Evolutionary conservation across 495 filamentous ascomycete species (phyloP).

Genomic region (Aspergillus carlsbadensis): DNA sequence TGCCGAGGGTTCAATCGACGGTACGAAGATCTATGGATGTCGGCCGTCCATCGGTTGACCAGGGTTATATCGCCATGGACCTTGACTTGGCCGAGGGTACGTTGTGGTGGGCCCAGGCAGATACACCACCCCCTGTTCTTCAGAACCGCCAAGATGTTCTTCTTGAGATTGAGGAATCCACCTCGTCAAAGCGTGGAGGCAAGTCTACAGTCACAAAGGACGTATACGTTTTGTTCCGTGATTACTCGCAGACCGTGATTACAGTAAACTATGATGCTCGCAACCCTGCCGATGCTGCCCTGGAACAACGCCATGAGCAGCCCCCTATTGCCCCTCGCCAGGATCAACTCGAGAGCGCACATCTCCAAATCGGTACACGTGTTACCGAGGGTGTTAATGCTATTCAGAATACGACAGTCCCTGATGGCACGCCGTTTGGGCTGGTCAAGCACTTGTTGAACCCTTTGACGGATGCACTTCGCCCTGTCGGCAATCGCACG

Average conservation of each 20-base stretch:
- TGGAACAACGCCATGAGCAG: constrained; percentile 85
- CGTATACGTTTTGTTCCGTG: constrained; percentile 82
- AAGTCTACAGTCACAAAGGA: constrained; percentile 72
- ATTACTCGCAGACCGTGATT: constrained; percentile 94
- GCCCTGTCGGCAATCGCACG: constrained; percentile 78
- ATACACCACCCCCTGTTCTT: constrained; percentile 72
- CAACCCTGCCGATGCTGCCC: constrained; percentile 64
- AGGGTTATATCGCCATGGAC: constrained; percentile 81
- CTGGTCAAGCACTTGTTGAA: constrained; percentile 76
- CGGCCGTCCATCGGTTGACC: constrained; percentile 63
- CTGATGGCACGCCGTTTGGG: constrained; percentile 75
- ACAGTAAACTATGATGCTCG: constrained; percentile 75
- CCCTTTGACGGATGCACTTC: constrained; percentile 69
- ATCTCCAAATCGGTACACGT: constrained; percentile 70
- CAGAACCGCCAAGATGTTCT: constrained; percentile 82
- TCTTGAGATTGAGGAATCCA: constrained; percentile 78
- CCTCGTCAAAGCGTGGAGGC: constrained; percentile 63
- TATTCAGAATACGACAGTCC: constrained; percentile 76
- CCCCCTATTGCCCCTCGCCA: constrained; percentile 85
- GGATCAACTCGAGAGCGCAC: constrained; percentile 86
- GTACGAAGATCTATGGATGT: constrained; percentile 74
- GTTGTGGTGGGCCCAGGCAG: constrained; percentile 80
- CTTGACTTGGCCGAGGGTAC: constrained; percentile 71
- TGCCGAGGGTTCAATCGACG: constrained; percentile 48
- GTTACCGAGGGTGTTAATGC: constrained; percentile 65